phyloP scores from a whole-genome alignment of 495 filamentous ascomycete genomes.

The Talaromyces stipitatus region DNA sequence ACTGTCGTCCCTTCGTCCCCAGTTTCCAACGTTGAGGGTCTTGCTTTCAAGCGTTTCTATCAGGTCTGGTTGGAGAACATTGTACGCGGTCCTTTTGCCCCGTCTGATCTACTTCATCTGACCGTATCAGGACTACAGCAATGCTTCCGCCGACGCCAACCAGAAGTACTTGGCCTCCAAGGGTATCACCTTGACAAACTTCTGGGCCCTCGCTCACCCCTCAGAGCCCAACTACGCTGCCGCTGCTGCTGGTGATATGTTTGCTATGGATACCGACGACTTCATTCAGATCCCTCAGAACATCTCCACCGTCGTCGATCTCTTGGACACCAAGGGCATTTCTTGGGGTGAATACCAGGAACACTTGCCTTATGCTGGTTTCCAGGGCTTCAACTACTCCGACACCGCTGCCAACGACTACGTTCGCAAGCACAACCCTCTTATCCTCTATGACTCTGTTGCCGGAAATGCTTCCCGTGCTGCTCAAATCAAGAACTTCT shows the following conservation, averaged over 20 bases:
- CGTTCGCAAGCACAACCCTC: constrained; percentile 72
- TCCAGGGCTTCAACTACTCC: constrained; percentile 47
- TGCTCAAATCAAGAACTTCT: constrained; percentile 60
- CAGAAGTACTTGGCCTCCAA: constrained; percentile 49
- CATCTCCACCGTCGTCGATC: constrained; percentile 59
- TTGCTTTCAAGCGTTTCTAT: constrained; percentile 58
- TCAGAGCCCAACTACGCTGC: constrained; percentile 67
- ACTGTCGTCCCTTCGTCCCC: constrained; percentile 39
- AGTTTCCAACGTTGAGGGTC: constrained; percentile 51
- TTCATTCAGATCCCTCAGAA: constrained; percentile 50
- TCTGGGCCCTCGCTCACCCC: constrained; percentile 55
- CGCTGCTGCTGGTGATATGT: constrained; percentile 54
- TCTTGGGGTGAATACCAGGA: constrained; percentile 67
- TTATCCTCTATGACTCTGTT: constrained; percentile 53
- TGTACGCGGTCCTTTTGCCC: too few relatives aligned
- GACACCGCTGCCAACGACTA: constrained; percentile 56
- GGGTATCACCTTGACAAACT: constrained; percentile 60
- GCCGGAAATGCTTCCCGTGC: constrained; percentile 45
- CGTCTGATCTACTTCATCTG: too few relatives aligned
- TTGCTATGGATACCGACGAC: constrained; percentile 63
- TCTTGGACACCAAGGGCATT: constrained; percentile 61
- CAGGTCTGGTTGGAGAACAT: constrained; percentile 71
- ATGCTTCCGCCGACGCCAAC: constrained; percentile 42
- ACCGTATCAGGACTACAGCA: constrained; percentile 43
- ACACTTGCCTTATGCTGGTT: constrained; percentile 60